Conservation (phyloP, 2,329 filamentous ascomycete genomes). For the Penicillium palitans region DNA sequence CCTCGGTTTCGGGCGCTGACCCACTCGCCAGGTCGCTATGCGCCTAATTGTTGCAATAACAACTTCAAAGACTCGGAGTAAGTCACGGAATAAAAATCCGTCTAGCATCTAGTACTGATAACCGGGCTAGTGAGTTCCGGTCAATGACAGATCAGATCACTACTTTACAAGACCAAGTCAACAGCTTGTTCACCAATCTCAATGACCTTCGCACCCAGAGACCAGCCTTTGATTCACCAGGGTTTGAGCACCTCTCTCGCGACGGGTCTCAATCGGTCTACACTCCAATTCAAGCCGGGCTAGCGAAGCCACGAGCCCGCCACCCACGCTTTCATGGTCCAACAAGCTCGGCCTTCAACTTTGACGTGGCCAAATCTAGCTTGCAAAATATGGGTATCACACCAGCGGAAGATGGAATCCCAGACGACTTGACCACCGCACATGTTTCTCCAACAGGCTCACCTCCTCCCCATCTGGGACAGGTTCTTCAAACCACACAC, state of each 20-base stretch:
- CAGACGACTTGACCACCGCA: conserved; percentile 57
- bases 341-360: conserved; percentile 79
- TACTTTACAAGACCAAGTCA: conserved; percentile 80
- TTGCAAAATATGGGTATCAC: conserved; percentile 87
- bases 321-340: conserved; percentile 75
- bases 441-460: conserved; percentile 55
- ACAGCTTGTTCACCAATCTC: conserved; percentile 71
- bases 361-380: conserved; percentile 83
- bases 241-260: conserved; percentile 38
- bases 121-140: conserved; percentile 66
- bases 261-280: conserved; percentile 43
- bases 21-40: conserved; percentile 55
- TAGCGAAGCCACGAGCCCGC: conserved; percentile 53
- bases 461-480: conserved; percentile 39
- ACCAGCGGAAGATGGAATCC: conserved; percentile 58
- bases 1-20: conserved; percentile 2
- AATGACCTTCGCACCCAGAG: conserved; percentile 61
- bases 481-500: conserved; percentile 42
- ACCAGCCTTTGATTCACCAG: conserved; percentile 34
- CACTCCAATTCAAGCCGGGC: conserved; percentile 40
- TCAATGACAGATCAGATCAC: conserved; percentile 73
- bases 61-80: conserved; percentile 87
- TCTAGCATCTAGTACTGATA: conserved; percentile 5
- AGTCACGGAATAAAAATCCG: conserved; percentile 20
- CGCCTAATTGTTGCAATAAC: conserved; percentile 67